Conservation (phyloP, 139 green algal genomes). For the Asterochloris sp. region DNA sequence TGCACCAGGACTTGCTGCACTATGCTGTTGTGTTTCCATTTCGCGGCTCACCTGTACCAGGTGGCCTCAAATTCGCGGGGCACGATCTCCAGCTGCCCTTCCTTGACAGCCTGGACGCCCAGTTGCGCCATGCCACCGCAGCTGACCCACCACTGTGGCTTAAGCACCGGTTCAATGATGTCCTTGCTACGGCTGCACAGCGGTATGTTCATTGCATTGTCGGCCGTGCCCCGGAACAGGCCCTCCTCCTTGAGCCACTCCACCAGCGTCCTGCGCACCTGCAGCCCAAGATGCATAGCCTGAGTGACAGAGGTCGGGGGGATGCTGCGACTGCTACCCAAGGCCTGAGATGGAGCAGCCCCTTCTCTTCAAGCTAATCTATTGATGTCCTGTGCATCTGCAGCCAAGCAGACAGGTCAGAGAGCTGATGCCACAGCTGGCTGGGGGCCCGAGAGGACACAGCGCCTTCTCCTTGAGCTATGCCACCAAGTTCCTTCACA, state of each 20-base stretch:
- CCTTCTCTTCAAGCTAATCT: too few relatives aligned
- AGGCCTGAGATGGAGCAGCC: too few relatives aligned
- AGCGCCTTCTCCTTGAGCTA: too few relatives aligned
- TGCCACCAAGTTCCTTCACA: too few relatives aligned
- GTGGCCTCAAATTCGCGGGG: conserved; percentile 83
- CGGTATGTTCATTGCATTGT: conserved; percentile 95
- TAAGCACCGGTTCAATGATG: conserved; percentile 98
- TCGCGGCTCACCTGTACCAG: conserved; percentile 66
- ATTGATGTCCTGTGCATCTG: too few relatives aligned
- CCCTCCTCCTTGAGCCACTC: conserved; percentile 79
- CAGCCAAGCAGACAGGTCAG: too few relatives aligned
- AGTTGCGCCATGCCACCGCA: conserved; percentile 83
- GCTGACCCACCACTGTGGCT: conserved; percentile 94
- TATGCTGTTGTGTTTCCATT: background rate
- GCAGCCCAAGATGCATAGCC: background rate
- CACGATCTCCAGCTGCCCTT: conserved; percentile 86
- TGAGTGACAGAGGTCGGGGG: too few relatives aligned
- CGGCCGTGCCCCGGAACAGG: conserved; percentile 71
- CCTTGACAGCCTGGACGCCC: conserved; percentile 69
- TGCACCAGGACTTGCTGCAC: too few relatives aligned
- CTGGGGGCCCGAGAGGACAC: too few relatives aligned
- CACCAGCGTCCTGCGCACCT: conserved; percentile 78
- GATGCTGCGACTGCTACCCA: too few relatives aligned
- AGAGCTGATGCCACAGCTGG: too few relatives aligned
- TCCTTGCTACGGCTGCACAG: conserved; percentile 93